Conservation (phyloP, 768 basidiomycete genomes). For the Termitomyces sp. region DNA sequence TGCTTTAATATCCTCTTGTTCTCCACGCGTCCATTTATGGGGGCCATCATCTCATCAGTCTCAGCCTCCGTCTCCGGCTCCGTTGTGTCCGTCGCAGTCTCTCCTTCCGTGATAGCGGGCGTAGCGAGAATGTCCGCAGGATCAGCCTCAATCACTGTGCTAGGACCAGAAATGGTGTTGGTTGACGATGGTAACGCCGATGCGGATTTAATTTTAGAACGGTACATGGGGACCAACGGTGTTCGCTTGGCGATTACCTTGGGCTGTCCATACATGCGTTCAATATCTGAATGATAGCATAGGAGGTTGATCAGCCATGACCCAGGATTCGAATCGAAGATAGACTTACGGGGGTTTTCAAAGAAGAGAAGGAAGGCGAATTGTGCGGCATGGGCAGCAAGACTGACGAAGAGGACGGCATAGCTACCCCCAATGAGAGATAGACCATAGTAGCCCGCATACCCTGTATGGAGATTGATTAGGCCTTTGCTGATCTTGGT, state of each 20-base stretch:
- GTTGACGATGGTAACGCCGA: conserved; percentile 4
- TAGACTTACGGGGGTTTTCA: conserved; percentile 88
- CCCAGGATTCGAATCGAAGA: background rate
- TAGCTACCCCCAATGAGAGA: conserved; percentile 90
- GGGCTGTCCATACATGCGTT: conserved; percentile 88
- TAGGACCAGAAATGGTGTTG: conserved; percentile 15
- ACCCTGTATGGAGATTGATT: conserved; percentile 44
- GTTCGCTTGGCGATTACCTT: conserved; percentile 86
- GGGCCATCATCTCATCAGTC: conserved; percentile 22
- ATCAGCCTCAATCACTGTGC: conserved; percentile 19
- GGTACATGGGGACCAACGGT: conserved; percentile 41
- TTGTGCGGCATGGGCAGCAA: conserved; percentile 94
- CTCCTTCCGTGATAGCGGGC: conserved; percentile 67
- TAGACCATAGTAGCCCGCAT: conserved; percentile 96
- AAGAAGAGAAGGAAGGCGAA: conserved; percentile 95
- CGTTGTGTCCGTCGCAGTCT: conserved; percentile 63
- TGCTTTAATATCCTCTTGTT: conserved; percentile 24
- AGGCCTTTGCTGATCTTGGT: background rate
- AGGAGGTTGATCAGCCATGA: conserved; percentile 2
- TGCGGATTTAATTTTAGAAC: conserved; percentile 4
- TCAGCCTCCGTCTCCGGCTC: conserved; percentile 65
- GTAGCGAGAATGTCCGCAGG: conserved; percentile 41
- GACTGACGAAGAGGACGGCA: conserved; percentile 85
- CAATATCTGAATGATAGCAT: conserved; percentile 61
- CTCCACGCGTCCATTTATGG: conserved; percentile 7